Evolutionary conservation across 306 rosid species (phyloP).

Genomic region (Medicago lupulina): DNA sequence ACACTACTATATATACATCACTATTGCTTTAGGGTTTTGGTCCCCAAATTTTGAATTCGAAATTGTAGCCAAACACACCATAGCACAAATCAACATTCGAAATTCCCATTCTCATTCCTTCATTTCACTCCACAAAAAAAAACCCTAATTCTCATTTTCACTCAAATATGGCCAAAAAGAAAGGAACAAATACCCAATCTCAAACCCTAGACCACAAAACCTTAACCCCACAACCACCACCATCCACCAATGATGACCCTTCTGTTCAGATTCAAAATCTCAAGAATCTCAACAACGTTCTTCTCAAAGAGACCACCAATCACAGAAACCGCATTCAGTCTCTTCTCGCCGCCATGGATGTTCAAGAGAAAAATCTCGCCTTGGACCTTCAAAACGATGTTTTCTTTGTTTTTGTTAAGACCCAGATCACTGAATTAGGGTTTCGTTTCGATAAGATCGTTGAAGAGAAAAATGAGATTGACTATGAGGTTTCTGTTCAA

Average conservation of each 20-base stretch:
- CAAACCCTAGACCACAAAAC: conserved; percentile 39
- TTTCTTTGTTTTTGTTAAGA: conserved; percentile 41
- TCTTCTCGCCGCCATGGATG: conserved; percentile 31
- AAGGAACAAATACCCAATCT: conserved; percentile 33
- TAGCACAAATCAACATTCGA: too few relatives aligned
- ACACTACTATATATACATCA: too few relatives aligned
- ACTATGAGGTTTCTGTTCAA: conserved; percentile 47
- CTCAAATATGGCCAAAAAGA: conserved; percentile 70
- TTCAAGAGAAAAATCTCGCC: conserved; percentile 30
- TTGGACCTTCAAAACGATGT: conserved; percentile 56
- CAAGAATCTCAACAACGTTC: conserved; percentile 67
- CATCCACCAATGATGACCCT: conserved; percentile 42
- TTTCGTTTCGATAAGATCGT: conserved; percentile 24
- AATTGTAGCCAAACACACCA: too few relatives aligned
- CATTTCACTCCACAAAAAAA: too few relatives aligned
- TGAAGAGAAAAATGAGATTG: conserved; percentile 47
- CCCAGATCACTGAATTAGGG: conserved; percentile 52
- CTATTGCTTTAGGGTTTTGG: too few relatives aligned
- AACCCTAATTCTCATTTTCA: too few relatives aligned
- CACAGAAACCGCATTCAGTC: conserved; percentile 58
- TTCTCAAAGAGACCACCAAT: conserved; percentile 63
- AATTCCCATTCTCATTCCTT: too few relatives aligned
- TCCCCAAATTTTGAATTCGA: too few relatives aligned
- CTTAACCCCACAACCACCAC: not conserved
- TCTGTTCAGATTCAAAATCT: conserved; percentile 60